Evolutionary conservation across 768 basidiomycete species (phyloP), one percentile per base, ranked within the genome.

Genomic region (Amanita muscaria): DNA sequence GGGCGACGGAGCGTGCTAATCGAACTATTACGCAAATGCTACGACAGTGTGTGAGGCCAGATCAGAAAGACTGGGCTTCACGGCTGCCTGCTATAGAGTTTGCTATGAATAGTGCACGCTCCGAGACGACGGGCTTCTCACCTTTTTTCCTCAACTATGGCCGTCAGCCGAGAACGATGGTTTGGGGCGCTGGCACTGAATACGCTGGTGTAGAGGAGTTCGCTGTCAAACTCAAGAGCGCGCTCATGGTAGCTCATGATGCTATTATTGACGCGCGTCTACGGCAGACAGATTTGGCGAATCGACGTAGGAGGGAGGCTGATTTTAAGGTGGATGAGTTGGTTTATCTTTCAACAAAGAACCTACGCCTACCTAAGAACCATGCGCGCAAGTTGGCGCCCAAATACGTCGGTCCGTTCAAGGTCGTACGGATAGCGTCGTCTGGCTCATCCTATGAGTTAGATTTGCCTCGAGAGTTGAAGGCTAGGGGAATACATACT

Each of bases 1-100:
- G 69, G 1, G 48, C 61, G 0, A 68, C 64, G 0, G 68, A 72
- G 44, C 51, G 63, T 1, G 58, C 61, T 0, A 66, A 66, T 40
- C 47, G 58, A 1, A 64, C 59, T 1, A 47, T 67, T 7, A 55
- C 44, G 0, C 60, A 67, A 42, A 62, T 62, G 54, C 33, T 66
- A 1, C 35, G 59, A 0, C 49, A 56, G 33, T 53, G 59, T 30
- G 52, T 69, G 0, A 25, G 16, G 0, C 42, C 51, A 1, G 55
- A 60, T 15, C 66, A 67, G 44, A 55, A 46, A 23, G 64, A 64
- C 45, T 66, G 62, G 64, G 60, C 57, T 4, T 25, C 5, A 0
- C 55, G 51, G 24, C 31, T 66, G 16, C 64, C 63, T 4, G 50
- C 47, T 1, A 54, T 60, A n/a, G n/a, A n/a, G n/a, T n/a, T n/a